These are phyloP conservation scores for Lentinus brumalis DNA, from an alignment of 768 basidiomycete species.

Conservation along the genomic window DNA sequence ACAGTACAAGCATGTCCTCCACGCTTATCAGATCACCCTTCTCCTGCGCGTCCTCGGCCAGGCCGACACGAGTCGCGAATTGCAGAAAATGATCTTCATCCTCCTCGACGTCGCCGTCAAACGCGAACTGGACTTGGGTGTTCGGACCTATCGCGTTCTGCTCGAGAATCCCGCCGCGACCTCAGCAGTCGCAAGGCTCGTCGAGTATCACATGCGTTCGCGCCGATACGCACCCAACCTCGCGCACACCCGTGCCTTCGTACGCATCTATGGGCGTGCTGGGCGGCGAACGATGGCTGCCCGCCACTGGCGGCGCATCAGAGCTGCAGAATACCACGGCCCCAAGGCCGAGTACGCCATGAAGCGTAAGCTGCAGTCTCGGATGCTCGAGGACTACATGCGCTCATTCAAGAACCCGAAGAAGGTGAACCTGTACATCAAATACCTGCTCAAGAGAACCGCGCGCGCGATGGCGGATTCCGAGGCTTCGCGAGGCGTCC, in stretches of 20 bases:
- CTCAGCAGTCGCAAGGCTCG: neutral
- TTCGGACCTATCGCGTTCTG: neutral
- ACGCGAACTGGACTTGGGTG: neutral
- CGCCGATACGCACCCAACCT: slow-evolving; percentile 5
- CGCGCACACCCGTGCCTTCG: slow-evolving; percentile 3
- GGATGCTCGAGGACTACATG: slow-evolving; percentile 6
- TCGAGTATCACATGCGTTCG: slow-evolving; percentile 3
- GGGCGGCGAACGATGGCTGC: slow-evolving; percentile 1
- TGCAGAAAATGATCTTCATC: neutral
- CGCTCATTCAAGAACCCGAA: neutral
- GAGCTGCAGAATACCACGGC: slow-evolving; percentile 3
- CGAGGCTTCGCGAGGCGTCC: too few species aligned
- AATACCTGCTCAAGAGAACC: neutral
- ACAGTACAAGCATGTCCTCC: slow-evolving; percentile 30
- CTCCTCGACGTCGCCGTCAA: slow-evolving; percentile 4
- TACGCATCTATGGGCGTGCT: neutral
- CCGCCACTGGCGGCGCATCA: slow-evolving; percentile 7
- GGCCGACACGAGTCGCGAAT: neutral
- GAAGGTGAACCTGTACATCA: neutral
- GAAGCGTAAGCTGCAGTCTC: neutral
- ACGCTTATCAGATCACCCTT: slow-evolving; percentile 12
- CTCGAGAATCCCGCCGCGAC: neutral
- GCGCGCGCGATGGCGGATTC: neutral
- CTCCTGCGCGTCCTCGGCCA: slow-evolving; percentile 12
- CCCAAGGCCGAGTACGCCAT: neutral